Evolutionary conservation across 345 rosid species (phyloP), one percentile per base, ranked within the genome.

Genomic region (Anastatica hierochuntica): DNA sequence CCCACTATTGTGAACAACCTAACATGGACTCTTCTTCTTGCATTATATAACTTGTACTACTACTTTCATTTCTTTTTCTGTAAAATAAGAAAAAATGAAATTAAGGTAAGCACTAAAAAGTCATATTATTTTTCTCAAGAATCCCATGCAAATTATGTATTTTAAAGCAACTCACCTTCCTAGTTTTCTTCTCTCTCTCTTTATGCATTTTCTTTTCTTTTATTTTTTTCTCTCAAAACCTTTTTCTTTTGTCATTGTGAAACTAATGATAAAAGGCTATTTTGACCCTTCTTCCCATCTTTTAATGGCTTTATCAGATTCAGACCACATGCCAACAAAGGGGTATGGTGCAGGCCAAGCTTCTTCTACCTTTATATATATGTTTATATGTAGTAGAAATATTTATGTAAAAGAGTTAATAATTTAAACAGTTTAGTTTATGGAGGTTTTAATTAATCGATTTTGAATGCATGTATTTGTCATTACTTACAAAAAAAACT

Each of bases 201-300:
- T n/a, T n/a, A n/a, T n/a, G n/a, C n/a, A n/a, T n/a, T n/a, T n/a
- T n/a, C n/a, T n/a, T n/a, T n/a, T n/a, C n/a, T n/a, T n/a, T n/a
- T n/a, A n/a, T n/a, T n/a, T n/a, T n/a, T n/a, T n/a, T n/a, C n/a
- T n/a, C n/a, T n/a, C n/a, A n/a, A 37, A 24, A 38, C 51, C 60
- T 52, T 51, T 66, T 34, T 44, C 59, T 66, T 66, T 58, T 51
- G 59, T 38, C 43, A 45, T 58, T 15, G 52, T 59, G 18, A 59
- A 36, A 48, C 39, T 33, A 37, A 58, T 67, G 63, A 38, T 49
- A 43, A 50, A 69, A 64, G 60, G 77, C 56, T 69, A 69, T 45
- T 70, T 82, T 77, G 76, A 73, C 73, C 61, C 63, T 66, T 55
- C 52, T 44, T n/a, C 69, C 64, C 71, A 67, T 53, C 66, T 53